phyloP scores from a whole-genome alignment of 768 basidiomycete species.

The Agrocybe chaxingu region DNA sequence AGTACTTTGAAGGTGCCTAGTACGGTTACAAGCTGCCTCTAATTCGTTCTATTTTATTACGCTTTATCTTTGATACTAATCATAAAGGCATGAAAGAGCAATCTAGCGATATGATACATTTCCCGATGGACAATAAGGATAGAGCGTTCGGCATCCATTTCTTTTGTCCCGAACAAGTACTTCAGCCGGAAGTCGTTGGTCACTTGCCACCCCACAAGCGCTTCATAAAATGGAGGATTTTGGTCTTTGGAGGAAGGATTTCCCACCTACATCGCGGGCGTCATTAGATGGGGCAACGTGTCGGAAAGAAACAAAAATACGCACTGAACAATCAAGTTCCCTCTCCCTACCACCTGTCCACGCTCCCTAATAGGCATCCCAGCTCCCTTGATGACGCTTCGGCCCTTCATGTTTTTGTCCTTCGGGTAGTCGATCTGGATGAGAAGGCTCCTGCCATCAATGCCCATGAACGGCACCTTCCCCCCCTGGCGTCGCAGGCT shows the following conservation, averaged over 20 bases:
- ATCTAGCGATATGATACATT: conserved; percentile 1
- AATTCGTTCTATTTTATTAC: too few relatives aligned
- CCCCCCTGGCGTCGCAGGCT: conserved; percentile 44
- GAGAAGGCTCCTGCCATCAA: conserved; percentile 54
- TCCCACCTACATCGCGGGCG: conserved; percentile 32
- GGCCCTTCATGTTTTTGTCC: conserved; percentile 47
- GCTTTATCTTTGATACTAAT: too few relatives aligned
- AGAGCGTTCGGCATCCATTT: not conserved
- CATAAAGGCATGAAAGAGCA: not conserved
- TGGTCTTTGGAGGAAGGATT: conserved; percentile 28
- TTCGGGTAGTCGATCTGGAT: conserved; percentile 53
- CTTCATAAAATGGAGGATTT: conserved; percentile 27
- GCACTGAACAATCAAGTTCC: conserved; percentile 63
- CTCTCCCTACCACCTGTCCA: conserved; percentile 50
- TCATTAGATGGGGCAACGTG: conserved; percentile 1
- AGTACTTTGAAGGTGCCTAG: too few relatives aligned
- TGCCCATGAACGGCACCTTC: conserved; percentile 47
- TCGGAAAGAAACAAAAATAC: conserved; percentile 16
- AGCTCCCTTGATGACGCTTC: conserved; percentile 49
- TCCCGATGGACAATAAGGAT: conserved; percentile 13
- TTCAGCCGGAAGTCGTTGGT: not conserved
- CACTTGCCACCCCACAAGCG: conserved; percentile 23
- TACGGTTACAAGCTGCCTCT: too few relatives aligned
- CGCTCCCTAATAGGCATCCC: conserved; percentile 69
- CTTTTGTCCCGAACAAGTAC: not conserved